Percentiles rank a stretch among this genome's conserved stretches.
Conservation (phyloP, 805 yeast genomes). For the Pichia manshurica region DNA sequence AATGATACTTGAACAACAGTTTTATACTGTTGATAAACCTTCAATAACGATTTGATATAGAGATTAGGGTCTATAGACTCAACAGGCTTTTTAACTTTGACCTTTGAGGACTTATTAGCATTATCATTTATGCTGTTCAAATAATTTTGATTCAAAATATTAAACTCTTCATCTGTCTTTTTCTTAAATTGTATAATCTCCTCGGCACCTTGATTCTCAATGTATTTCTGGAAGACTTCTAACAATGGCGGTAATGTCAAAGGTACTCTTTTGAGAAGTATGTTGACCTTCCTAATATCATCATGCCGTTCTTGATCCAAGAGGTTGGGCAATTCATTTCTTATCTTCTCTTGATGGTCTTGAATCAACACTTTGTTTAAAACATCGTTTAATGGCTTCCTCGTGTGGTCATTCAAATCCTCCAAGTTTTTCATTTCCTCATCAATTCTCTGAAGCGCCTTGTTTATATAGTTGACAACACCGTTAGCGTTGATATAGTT, state of each 20-base stretch:
- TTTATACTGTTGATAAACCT: conserved; percentile 62
- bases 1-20: conserved; percentile 62
- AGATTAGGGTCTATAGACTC: conserved; percentile 54
- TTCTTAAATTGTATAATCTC: conserved; percentile 53
- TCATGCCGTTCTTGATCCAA: conserved; percentile 65
- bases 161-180: conserved; percentile 18
- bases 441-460: conserved; percentile 73
- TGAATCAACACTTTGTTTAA: conserved; percentile 73
- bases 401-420: conserved; percentile 79
- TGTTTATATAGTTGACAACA: conserved; percentile 84
- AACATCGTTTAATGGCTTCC: conserved; percentile 66
- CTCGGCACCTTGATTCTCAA: conserved; percentile 56
- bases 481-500: conserved; percentile 65
- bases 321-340: conserved; percentile 68
- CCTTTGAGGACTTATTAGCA: conserved; percentile 1
- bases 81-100: conserved; percentile 8
- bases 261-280: conserved; percentile 70
- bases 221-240: conserved; percentile 62
- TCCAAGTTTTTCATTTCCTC: conserved; percentile 80
- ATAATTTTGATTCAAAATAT: conserved; percentile 2
- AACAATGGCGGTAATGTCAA: conserved; percentile 75
- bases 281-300: conserved; percentile 75
- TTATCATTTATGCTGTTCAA: neutral
- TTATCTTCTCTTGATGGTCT: conserved; percentile 69
- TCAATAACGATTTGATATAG: conserved; percentile 72